Base-by-base conservation (phyloP, 1,139 yeast genomes). In the Zhuliangozyma parablackwelliae region DNA sequence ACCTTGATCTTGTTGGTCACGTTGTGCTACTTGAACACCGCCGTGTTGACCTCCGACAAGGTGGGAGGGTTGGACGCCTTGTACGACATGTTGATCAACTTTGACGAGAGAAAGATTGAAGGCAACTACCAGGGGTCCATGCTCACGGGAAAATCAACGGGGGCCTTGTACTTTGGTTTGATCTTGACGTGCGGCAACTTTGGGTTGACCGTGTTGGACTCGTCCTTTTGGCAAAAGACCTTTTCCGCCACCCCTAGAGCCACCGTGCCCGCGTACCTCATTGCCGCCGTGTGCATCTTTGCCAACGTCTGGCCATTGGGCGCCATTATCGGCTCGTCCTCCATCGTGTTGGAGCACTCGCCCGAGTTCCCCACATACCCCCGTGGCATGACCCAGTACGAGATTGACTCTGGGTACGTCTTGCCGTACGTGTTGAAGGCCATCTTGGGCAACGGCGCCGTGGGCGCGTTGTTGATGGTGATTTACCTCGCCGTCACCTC, bases 231-330 rank as follows among this genome's bases (percentile, higher is more conserved):
- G 59, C 60, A 56, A 44, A 61, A 61, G 40, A 48, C 58, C 21
- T 59, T 59, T 35, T 52, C 60, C 40, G 59, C 66, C 10, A 50
- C 54, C 42, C 45, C 56, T 5, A 51, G 48, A 28, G 59, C 65
- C 25, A 51, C 61, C 8, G 55, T 61, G 31, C 65, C 65, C 6
- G 69, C 67, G 4, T 64, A 65, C 38, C 40, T 61, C 25, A 48
- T 59, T 31, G 67, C 62, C 1, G 63, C 65, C 0, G 40, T 56
- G 2, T 43, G 48, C 10, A 60, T 61, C 28, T 60, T 57, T 35
- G 49, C 61, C 7, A 53, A 53, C 36, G 57, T 54, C 12, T 61
- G 60, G 59, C 53, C 59, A 2, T 32, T 55, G 9, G 60, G 60
- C 7, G 41, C 59, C 6, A 45, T 54, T 31, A 44, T 54, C 24